Evolutionary conservation across 371 early-diverging fungal species (phyloP), one percentile per base, ranked within the genome.

Genomic region (Mucor velutinosus): DNA sequence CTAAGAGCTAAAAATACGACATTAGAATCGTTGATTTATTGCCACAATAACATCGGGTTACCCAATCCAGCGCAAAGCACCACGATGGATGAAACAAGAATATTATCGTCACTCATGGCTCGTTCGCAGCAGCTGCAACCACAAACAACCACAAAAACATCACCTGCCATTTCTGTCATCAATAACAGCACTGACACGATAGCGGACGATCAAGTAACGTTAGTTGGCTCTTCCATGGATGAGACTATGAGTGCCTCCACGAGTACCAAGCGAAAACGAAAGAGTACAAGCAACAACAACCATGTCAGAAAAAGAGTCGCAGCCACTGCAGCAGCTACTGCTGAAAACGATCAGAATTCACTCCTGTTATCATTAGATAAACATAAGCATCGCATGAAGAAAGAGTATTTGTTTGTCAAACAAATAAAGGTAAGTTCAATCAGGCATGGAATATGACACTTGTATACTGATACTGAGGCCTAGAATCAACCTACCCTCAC

Each of bases 351-450:
- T 35, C 51, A 27, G 3, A 23, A 51, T 17, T 53, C 43, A 41
- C 10, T 43, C 19, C n/a, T 21, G 0, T 64, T 45, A 27, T 51
- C 58, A 23, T 29, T 70, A 8, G 65, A 71, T 14, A 71, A 71
- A 51, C 66, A 71, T 19, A 71, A 53, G 58, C 23, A 49, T 21
- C 71, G 71, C 11, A 47, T 58, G 4, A 71, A 62, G 47, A 66
- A 70, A 33, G 71, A 70, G 51, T 21, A 62, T 32, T 21, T 39
- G 11, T 60, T 70, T 51, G 14, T 70, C 7, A 70, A 70, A 51
- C 71, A 60, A 62, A 29, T 62, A 29, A 62, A 66, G 29, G 62
- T 68, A 62, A 63, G 32, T 49, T 41, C 6, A 15, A 23, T 12
- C 51, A 51, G 11, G 51, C 51, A 25, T 23, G 23, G 27, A 51